Percentiles rank a stretch among this genome's conserved stretches.
These are phyloP conservation scores for Fusarium tanahbumbuense DNA, from an alignment of 2,329 filamentous ascomycete species.

Conservation along the genomic window DNA sequence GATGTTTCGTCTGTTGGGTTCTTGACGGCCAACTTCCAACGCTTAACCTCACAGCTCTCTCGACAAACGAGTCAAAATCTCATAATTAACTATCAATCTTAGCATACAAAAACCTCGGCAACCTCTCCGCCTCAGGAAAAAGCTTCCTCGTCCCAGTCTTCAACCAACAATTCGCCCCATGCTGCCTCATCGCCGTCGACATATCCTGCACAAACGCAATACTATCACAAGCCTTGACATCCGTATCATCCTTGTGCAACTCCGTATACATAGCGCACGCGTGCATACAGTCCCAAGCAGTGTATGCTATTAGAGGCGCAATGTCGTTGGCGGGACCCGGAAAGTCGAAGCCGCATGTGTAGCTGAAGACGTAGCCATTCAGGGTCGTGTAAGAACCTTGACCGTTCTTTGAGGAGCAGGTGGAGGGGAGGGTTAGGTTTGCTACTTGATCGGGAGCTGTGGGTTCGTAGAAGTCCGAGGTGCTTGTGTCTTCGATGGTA, in stretches of 20 bases:
- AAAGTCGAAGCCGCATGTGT: conserved; percentile 2
- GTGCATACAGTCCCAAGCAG: conserved; percentile 8
- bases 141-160: not conserved
- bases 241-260: not conserved
- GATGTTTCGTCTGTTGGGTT: not conserved
- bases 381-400: not conserved
- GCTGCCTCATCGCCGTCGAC: not conserved
- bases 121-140: not conserved
- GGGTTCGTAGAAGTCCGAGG: not conserved
- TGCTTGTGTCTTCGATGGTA: not conserved
- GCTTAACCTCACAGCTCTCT: not conserved
- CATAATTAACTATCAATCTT: not conserved
- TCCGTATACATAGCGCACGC: conserved; percentile 10
- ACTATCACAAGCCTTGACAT: not conserved
- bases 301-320: conserved; percentile 8
- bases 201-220: conserved; percentile 12
- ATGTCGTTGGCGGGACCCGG: conserved; percentile 2
- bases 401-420: not conserved
- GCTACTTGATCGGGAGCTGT: not conserved
- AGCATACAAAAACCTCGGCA: conserved; percentile 14
- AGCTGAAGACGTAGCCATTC: conserved; percentile 6
- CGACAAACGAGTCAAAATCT: no score
- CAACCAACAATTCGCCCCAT: conserved; percentile 14
- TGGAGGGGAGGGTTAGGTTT: conserved; percentile 2
- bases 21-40: not conserved